Evolutionary conservation across 257 asterid genomes (phyloP).

Genomic region (Leonotis leonurus): DNA sequence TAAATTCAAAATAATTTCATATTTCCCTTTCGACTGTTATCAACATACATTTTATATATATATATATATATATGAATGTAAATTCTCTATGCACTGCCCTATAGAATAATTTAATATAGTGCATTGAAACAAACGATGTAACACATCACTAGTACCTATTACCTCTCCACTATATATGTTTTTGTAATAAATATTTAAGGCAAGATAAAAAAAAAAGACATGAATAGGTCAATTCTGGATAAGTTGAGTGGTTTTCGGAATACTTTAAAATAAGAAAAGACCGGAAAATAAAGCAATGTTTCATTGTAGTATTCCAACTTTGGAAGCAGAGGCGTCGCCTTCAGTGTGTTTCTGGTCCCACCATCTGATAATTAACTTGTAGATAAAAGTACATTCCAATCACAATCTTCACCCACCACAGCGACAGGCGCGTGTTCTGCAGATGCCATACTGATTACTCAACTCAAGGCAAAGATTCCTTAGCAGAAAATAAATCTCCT

Average conservation of each 20-base stretch:
- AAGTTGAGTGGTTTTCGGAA: background rate
- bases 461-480: too few relatives aligned
- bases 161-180: too few relatives aligned
- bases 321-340: conserved; percentile 9
- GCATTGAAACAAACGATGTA: too few relatives aligned
- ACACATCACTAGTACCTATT: too few relatives aligned
- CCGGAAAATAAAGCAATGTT: background rate
- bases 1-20: too few relatives aligned
- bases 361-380: conserved; percentile 8
- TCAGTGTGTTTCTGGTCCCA: conserved; percentile 16
- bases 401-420: background rate
- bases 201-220: too few relatives aligned
- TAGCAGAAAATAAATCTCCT: background rate
- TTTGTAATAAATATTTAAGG: too few relatives aligned
- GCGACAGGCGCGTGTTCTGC: background rate
- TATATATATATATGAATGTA: too few relatives aligned
- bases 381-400: conserved; percentile 13
- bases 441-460: background rate
- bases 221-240: background rate
- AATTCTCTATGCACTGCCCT: too few relatives aligned
- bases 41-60: too few relatives aligned
- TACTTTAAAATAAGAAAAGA: background rate
- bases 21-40: too few relatives aligned
- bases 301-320: background rate
- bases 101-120: too few relatives aligned